These are phyloP conservation scores for Aureobasidium uvarum DNA, from an alignment of 2,329 filamentous ascomycete species.

Conservation along the genomic window DNA sequence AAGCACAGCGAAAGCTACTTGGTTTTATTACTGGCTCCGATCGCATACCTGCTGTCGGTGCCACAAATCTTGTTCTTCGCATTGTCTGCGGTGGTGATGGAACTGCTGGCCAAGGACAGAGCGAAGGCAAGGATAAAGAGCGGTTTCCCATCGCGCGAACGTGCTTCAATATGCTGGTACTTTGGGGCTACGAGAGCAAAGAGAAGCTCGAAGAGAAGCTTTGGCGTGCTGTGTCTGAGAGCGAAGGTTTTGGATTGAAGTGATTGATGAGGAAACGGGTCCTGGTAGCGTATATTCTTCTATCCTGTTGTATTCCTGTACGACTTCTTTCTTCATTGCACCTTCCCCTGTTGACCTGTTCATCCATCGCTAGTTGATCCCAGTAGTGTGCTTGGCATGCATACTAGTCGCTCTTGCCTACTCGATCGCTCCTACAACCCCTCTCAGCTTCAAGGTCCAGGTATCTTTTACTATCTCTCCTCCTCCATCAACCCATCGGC, in stretches of 20 bases:
- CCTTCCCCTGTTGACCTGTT: not conserved
- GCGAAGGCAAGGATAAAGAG: conserved; percentile 57
- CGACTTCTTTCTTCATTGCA: not conserved
- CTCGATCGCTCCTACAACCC: not conserved
- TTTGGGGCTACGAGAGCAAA: conserved; percentile 69
- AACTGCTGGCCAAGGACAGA: conserved; percentile 18
- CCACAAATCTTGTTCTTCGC: conserved; percentile 73
- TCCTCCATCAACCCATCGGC: not conserved
- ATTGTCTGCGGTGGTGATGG: conserved; percentile 71
- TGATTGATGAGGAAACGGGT: conserved; percentile 42
- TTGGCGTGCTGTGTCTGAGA: conserved; percentile 84
- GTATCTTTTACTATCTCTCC: not conserved
- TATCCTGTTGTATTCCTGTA: conserved; percentile 7
- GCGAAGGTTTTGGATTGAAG: conserved; percentile 89
- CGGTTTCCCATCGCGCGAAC: conserved; percentile 84
- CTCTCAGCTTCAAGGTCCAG: not conserved
- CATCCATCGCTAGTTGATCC: not conserved
- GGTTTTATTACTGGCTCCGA: conserved; percentile 90
- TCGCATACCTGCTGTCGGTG: conserved; percentile 83
- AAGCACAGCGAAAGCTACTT: conserved; percentile 73
- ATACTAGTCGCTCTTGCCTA: not conserved
- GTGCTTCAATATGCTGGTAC: conserved; percentile 81
- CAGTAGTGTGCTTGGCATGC: conserved; percentile 8
- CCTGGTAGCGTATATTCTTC: conserved; percentile 12
- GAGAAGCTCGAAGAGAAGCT: conserved; percentile 68